Evolutionary conservation across 2,329 filamentous ascomycete genomes (phyloP), one percentile per base, ranked within the genome.

Genomic region (Epichloe scottii): DNA sequence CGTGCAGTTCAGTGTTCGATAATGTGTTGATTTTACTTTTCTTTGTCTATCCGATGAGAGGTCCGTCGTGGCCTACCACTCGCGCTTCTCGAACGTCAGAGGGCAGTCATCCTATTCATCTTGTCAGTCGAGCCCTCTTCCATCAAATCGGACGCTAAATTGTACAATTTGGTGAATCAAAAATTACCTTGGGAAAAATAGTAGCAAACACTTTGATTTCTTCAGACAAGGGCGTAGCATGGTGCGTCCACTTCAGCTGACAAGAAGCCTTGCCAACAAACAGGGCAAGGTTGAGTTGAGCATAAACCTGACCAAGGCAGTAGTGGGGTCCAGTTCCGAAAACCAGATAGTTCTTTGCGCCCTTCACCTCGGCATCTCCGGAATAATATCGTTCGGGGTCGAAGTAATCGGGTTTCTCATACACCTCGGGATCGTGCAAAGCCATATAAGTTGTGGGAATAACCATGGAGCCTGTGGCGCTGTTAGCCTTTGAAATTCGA

Each of bases 201-300:
- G 89, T 96, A 40, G 93, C 93, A 71, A 97, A 98, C 58, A 97
- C 91, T 74, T 95, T 91, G 70, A 98, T 97, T 69, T 95, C 84
- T 72, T 98, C 93, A 0, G 88, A 95, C 53, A 75, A 63, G 0
- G 86, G 81, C 11, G 93, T 97, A 17, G 89, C 71, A 65, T 89
- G 82, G 68, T 98, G 93, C 66, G 83, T 79, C 91, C 91, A 97
- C 68, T 97, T 82, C 58, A 97, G 75, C 64, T 83, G 75, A 67
- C 95, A 76, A 57, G 87, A 86, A 8, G 89, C 90, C 77, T 93
- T 95, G 64, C 89, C 90, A 62, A 95, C 78, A 77, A 95, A 86
- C 45, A 88, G 80, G 63, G 87, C 91, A 60, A 98, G 73, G 69
- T 95, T 95, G 54, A 89, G 75, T 67, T 88, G 84, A 8, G 89